Evolutionary conservation across 2,329 filamentous ascomycete genomes (phyloP).

Genomic region (Aspergillus bombycis): DNA sequence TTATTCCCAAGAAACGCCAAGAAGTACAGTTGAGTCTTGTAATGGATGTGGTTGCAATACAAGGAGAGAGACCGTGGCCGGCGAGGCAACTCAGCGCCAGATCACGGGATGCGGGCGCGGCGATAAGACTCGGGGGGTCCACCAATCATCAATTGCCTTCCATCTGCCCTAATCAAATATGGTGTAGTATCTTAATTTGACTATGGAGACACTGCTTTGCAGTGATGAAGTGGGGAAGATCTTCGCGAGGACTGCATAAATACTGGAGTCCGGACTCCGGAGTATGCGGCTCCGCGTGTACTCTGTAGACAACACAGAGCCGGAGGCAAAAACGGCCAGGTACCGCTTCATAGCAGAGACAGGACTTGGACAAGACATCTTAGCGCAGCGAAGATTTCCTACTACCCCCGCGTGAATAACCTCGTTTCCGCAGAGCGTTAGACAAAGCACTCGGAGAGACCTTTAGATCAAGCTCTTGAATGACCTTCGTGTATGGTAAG

Average conservation of each 20-base stretch:
- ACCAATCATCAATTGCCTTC: background rate
- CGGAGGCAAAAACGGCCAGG: too few relatives aligned
- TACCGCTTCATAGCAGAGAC: too few relatives aligned
- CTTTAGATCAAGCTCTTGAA: constrained; percentile 17
- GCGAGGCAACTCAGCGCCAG: background rate
- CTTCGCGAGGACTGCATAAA: background rate
- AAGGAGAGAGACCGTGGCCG: background rate
- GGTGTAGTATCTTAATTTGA: background rate
- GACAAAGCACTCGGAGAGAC: constrained; percentile 6
- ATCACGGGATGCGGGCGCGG: background rate
- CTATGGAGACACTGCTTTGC: background rate
- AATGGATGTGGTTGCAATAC: background rate
- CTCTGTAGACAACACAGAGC: too few relatives aligned
- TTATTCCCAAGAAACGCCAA: background rate
- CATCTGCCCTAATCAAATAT: background rate
- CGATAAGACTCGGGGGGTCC: background rate
- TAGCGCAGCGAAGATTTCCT: background rate
- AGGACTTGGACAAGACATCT: too few relatives aligned
- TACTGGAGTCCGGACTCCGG: background rate
- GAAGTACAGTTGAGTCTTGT: background rate
- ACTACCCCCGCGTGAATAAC: constrained; percentile 14
- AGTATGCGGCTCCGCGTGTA: background rate
- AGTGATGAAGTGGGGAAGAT: background rate
- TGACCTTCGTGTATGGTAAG: constrained; percentile 18
- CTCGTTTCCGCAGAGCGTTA: constrained; percentile 17